Evolutionary conservation across 2,329 filamentous ascomycete species (phyloP), one percentile per base, ranked within the genome.

Genomic region (Aureobasidium sp.): DNA sequence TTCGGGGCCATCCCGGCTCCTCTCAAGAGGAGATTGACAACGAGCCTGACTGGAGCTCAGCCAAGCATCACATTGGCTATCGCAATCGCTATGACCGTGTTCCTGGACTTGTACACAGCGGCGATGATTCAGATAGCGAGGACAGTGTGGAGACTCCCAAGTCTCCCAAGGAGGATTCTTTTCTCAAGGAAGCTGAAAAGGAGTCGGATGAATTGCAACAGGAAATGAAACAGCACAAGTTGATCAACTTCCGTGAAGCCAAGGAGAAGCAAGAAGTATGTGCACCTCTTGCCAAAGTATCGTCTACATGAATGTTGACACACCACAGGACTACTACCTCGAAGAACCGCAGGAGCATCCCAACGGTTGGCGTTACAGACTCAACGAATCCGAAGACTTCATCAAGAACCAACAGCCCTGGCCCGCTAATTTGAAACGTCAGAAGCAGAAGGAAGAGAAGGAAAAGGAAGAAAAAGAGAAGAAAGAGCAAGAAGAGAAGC

Each of bases 331-430:
- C 63, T 75, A 79, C 45, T 76, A 79, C 66, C 66, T 81, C 4
- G 64, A 71, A 0, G 70, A 76, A 48, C 78, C 79, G 0, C 73
- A 78, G 20, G 74, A 78, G 36, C 75, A 76, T 59, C 77, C 78
- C 3, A 57, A 74, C 5, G 77, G 78, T 8, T 82, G 81, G 80
- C 71, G 81, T 39, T 81, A 78, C 65, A 77, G 82, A 12, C 69
- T 83, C 0, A 72, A 81, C 39, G 73, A 74, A 11, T 78, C 78
- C 0, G 80, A 83, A 62, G 74, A 79, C 56, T 79, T 75, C 69
- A 72, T 82, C 61, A 82, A 81, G 68, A 74, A 78, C 41, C 66
- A 74, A 8, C 72, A 82, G 63, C 67, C 74, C 1, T 83, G 80
- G 80, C 79, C 78, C 0, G 74, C 76, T 0, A 83, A 83, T 65